Evolutionary conservation across 495 filamentous ascomycete genomes (phyloP), one percentile per base, ranked within the genome.

Genomic region (Penicillium cosmopolitanum): DNA sequence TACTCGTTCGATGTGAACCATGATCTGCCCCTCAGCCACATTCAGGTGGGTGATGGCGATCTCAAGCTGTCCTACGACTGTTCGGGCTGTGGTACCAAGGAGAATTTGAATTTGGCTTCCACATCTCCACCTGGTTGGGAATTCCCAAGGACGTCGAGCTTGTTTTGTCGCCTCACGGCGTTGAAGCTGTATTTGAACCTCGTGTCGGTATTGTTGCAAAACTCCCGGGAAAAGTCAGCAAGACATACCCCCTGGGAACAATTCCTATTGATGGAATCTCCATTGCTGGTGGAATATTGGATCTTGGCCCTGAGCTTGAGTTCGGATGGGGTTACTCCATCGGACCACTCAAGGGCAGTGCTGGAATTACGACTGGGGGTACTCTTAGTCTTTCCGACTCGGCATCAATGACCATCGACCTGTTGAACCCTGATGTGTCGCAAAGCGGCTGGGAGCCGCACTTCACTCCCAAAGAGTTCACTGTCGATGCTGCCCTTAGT

Each of bases 211-310:
- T 72, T 19, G 62, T 56, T 33, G 71, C 65, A 7, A 65, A 67
- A 43, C 53, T 75, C 16, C 59, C 57, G 25, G 56, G 64, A 6
- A 66, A 64, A 2, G 63, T 66, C 11, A 54, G 61, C 1, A 61
- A 72, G 21, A 67, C 64, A 43, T 55, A 64, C 46, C 55, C 56
- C 1, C 47, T 76, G 50, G 54, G 66, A 9, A 61, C 46, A 1
- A 73, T 77, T 50, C 73, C 75, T 2, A 60, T 76, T 28, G 65
- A 64, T 16, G 74, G 69, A 6, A 63, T 77, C 10, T 62, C 54
- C 5, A 71, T 78, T 25, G 62, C 68, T 0, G 68, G 58, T 28
- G 64, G 59, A 6, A 60, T 77, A 16, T 51, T 76, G n/a, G 66
- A 69, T 13, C 43, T 78, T 10, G 75, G 75, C 6, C 75, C 75